Evolutionary conservation across 1,139 yeast species (phyloP).

Genomic region (Hansenula sp.): DNA sequence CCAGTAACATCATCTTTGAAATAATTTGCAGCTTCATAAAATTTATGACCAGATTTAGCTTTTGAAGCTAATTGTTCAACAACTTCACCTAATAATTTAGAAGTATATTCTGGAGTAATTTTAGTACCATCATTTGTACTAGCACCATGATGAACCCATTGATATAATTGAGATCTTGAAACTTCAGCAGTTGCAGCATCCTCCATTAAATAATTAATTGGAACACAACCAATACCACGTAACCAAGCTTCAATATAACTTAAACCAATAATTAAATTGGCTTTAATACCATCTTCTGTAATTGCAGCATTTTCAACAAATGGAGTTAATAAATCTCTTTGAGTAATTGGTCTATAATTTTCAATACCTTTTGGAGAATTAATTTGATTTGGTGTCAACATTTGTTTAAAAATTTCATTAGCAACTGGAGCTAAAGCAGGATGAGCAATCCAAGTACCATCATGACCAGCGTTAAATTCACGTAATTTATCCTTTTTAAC

Average conservation of each 20-base stretch:
- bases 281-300: constrained; percentile 65
- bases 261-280: constrained; percentile 69
- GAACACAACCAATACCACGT: constrained; percentile 79
- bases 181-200: constrained; percentile 90
- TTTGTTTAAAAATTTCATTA: constrained; percentile 64
- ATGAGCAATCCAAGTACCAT: constrained; percentile 87
- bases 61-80: constrained; percentile 43
- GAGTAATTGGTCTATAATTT: constrained; percentile 40
- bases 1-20: constrained; percentile 69
- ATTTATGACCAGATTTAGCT: constrained; percentile 45
- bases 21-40: constrained; percentile 46
- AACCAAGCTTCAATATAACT: constrained; percentile 85
- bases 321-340: constrained; percentile 62
- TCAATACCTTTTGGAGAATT: constrained; percentile 29
- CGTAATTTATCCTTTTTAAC: constrained; percentile 67
- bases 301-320: constrained; percentile 53
- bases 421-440: constrained; percentile 80
- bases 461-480: constrained; percentile 74
- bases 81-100: constrained; percentile 56
- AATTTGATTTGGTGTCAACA: constrained; percentile 83
- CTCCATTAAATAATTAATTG: constrained; percentile 81
- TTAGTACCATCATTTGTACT: constrained; percentile 53
- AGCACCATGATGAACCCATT: constrained; percentile 76
- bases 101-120: constrained; percentile 55
- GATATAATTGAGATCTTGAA: constrained; percentile 75